Percentiles rank a stretch among this genome's conserved stretches.
Evolutionary conservation across 129 eudicot genomes (phyloP).

Genomic region (Helianthus annuus): DNA sequence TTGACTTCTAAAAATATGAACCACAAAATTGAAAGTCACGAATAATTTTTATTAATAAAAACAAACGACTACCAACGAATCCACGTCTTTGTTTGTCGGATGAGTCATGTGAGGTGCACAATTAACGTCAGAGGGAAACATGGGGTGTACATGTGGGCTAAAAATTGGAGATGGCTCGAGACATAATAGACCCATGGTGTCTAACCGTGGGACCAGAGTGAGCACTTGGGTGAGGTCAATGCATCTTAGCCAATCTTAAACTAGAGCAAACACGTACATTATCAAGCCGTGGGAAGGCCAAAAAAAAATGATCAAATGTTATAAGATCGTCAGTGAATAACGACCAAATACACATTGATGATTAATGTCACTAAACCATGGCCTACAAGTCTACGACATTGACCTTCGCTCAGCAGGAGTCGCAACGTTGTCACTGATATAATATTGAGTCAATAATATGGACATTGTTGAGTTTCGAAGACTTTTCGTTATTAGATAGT

Average conservation of each 20-base stretch:
- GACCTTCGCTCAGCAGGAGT: too few species aligned
- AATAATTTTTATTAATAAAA: slow-evolving; percentile 17
- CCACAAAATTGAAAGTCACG: slow-evolving; percentile 26
- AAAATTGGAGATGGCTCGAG: slow-evolving; percentile 26
- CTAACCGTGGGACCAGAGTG: slow-evolving; percentile 31
- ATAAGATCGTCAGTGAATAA: too few species aligned
- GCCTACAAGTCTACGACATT: too few species aligned
- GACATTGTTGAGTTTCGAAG: too few species aligned
- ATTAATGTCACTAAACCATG: too few species aligned
- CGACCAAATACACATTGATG: too few species aligned
- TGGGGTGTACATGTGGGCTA: slow-evolving; percentile 37
- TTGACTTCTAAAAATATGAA: slow-evolving; percentile 11
- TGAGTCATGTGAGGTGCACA: slow-evolving; percentile 37
- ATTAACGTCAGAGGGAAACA: slow-evolving; percentile 25
- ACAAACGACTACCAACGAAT: slow-evolving; percentile 37
- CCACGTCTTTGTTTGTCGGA: slow-evolving; percentile 38
- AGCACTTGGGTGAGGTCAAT: neutral
- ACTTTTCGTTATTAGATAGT: too few species aligned
- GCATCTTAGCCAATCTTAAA: neutral
- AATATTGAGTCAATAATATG: too few species aligned
- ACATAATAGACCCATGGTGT: slow-evolving; percentile 36
- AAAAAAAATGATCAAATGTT: neutral
- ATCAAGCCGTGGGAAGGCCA: neutral
- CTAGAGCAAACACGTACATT: neutral
- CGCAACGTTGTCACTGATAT: too few species aligned